A percentile compares a stretch with the other conserved stretches of the same genome.
phyloP scores from a whole-genome alignment of 2,329 filamentous ascomycete genomes.

The Thielaviopsis populi region DNA sequence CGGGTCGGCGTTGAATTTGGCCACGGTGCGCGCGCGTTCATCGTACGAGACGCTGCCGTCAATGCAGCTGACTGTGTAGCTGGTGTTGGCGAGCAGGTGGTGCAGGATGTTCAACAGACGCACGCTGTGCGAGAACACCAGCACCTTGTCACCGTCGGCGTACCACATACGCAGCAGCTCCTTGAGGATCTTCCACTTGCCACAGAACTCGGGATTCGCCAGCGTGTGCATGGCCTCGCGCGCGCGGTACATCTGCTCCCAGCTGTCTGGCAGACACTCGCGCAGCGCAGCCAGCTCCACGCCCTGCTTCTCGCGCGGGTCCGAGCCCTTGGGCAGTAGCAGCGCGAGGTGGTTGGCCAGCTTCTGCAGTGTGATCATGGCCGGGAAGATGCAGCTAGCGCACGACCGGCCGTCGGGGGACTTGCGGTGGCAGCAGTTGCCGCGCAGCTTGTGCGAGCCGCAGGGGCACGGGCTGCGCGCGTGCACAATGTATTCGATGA shows the following conservation, averaged over 20 bases:
- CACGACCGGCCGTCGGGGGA: conserved; percentile 47
- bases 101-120: conserved; percentile 70
- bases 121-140: conserved; percentile 90
- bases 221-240: conserved; percentile 68
- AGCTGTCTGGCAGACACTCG: conserved; percentile 58
- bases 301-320: conserved; percentile 56
- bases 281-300: conserved; percentile 57
- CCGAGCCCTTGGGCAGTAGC: conserved; percentile 53
- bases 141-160: conserved; percentile 75
- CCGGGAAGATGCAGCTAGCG: conserved; percentile 70
- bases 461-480: conserved; percentile 57
- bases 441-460: conserved; percentile 47
- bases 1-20: conserved; percentile 81
- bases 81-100: conserved; percentile 72
- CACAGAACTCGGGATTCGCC: conserved; percentile 80
- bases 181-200: conserved; percentile 87
- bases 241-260: conserved; percentile 53
- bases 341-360: conserved; percentile 86
- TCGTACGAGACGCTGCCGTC: conserved; percentile 74
- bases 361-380: conserved; percentile 69
- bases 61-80: conserved; percentile 81
- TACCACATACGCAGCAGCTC: conserved; percentile 85
- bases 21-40: conserved; percentile 66
- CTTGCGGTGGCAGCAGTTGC: conserved; percentile 60
- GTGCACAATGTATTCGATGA: conserved; percentile 50